Base-by-base conservation (phyloP, 129 eudicot genomes). In the Flaveria linearis region DNA sequence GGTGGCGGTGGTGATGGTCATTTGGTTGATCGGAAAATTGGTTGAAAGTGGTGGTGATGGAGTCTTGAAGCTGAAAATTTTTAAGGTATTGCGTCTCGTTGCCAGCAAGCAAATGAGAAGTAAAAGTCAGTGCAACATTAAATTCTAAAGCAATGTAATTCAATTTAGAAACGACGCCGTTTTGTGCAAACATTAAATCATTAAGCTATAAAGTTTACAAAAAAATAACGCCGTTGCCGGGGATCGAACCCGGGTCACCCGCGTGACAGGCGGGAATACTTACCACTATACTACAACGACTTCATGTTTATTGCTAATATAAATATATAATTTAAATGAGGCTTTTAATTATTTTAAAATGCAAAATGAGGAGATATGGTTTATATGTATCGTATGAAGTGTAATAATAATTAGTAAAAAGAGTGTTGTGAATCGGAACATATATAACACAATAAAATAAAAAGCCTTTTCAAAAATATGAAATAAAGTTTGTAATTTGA, bases 221-320 rank as follows among this genome's bases (percentile, higher is more conserved):
- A 43, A 30, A 30, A 5, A 36, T 5, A 0, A 33, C 93, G 92
- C 93, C 96, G 93, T 39, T 92, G 97, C 93, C 91, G 93, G 96
- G 92, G 92, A 89, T 89, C 96, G 89, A 91, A 91, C 96, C 90
- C 97, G 96, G 89, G 93, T 91, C 91, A 82, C 89, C 96, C 91
- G 88, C 85, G 93, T 89, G 93, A 89, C 93, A 92, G 96, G 91
- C 97, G 93, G 91, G 90, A 85, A 92, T 85, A 89, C 97, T 92
- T 63, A 87, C 92, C 89, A 89, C 96, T 89, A 89, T 89, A 91
- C 94, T 91, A 91, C 92, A 91, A 91, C 95, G 97, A 91, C 90
- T 26, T 86, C 22, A 63, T n/a, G 41, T 0, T 46, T 28, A 3
- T 4, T 28, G 4, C 5, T 28, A 3, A 3, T 28, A 28, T 28